These are phyloP conservation scores for Pharnaceum exiguum DNA, from an alignment of 148 eudicot genomes.

Conservation along the genomic window DNA sequence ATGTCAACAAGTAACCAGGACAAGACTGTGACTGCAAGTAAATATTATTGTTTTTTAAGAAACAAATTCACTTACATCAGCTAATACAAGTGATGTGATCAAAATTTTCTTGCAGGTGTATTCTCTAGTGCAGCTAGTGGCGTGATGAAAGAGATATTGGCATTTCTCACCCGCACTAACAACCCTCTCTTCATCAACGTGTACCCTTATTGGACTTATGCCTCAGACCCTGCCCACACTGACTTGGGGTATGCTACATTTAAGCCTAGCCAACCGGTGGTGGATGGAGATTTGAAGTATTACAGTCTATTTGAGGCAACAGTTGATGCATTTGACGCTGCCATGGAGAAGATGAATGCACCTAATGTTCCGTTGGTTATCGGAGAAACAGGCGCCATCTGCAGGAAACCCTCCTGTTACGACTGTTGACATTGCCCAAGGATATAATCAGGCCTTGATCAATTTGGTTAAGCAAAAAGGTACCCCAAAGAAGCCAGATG, in stretches of 20 bases:
- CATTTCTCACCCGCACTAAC: neutral
- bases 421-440: neutral
- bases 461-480: neutral
- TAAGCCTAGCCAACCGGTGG: neutral
- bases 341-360: neutral
- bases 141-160: neutral
- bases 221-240: neutral
- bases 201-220: neutral
- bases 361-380: neutral
- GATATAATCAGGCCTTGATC: neutral
- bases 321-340: neutral
- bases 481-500: neutral
- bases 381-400: neutral
- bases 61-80: too few relatives aligned
- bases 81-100: too few relatives aligned
- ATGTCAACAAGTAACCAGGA: too few relatives aligned
- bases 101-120: too few relatives aligned
- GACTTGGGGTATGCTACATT: neutral
- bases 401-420: neutral
- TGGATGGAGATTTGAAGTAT: neutral
- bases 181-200: neutral
- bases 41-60: too few relatives aligned
- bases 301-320: neutral
- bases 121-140: neutral
- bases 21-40: too few relatives aligned